phyloP scores from a whole-genome alignment of 2,329 filamentous ascomycete genomes.

The Sporothrix pallida region DNA sequence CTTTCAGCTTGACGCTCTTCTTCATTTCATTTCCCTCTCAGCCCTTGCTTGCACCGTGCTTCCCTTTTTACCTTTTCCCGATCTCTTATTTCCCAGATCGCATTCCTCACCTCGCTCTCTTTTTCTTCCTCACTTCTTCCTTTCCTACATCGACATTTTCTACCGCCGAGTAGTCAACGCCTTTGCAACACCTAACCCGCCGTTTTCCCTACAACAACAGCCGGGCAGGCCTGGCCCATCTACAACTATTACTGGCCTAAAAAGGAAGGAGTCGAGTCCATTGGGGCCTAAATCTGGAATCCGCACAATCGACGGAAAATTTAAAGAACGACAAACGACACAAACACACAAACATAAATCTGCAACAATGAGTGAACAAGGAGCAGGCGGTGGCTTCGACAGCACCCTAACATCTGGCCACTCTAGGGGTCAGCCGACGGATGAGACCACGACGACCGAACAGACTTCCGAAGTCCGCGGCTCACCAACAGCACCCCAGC shows the following conservation, averaged over 20 bases:
- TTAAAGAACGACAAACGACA: neutral
- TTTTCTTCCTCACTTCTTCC: neutral
- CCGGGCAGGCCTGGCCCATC: slow-evolving; percentile 12
- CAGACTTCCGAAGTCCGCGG: slow-evolving; percentile 50
- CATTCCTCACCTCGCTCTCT: neutral
- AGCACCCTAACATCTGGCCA: slow-evolving; percentile 49
- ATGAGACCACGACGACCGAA: slow-evolving; percentile 52
- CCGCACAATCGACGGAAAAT: neutral
- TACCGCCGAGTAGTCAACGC: neutral
- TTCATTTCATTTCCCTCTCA: slow-evolving; percentile 22
- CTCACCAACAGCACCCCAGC: slow-evolving; percentile 42
- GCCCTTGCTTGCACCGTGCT: slow-evolving; percentile 18
- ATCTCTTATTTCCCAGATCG: neutral
- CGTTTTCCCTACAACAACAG: neutral
- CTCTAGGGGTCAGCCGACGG: slow-evolving; percentile 51
- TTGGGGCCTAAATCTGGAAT: neutral
- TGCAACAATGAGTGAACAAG: slow-evolving; percentile 54
- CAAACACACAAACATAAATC: neutral
- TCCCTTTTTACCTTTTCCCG: neutral
- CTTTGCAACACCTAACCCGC: neutral
- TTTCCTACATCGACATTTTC: neutral
- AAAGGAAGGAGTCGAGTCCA: slow-evolving; percentile 17
- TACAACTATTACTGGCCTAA: slow-evolving; percentile 6
- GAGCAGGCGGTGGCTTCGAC: slow-evolving; percentile 51
- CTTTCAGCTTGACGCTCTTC: slow-evolving; percentile 19